Evolutionary conservation across 192 early-diverging fungal species (phyloP).

Genomic region (Umbelopsis ramanniana): DNA sequence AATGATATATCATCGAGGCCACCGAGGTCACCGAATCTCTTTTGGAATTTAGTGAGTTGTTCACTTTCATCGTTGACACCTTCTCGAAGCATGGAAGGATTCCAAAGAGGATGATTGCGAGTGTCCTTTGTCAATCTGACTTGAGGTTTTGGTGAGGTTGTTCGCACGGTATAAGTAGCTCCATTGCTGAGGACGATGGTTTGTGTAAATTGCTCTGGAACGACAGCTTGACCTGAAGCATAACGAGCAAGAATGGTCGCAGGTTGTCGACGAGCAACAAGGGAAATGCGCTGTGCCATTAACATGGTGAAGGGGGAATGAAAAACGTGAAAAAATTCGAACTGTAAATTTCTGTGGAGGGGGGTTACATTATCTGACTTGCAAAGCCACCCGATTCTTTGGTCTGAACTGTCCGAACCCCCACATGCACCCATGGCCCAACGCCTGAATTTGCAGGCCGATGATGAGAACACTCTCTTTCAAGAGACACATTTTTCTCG

Average conservation of each 20-base stretch:
- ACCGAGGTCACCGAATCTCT: constrained; percentile 73
- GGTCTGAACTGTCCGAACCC: not conserved
- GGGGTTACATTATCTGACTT: not conserved
- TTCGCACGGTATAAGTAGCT: constrained; percentile 78
- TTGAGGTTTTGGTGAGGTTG: constrained; percentile 84
- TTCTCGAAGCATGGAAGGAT: constrained; percentile 62
- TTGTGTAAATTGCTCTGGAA: constrained; percentile 80
- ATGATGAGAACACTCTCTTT: constrained; percentile 34
- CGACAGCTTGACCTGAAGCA: constrained; percentile 21
- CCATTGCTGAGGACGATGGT: constrained; percentile 90
- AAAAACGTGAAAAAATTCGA: constrained; percentile 1
- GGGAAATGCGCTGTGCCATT: constrained; percentile 6
- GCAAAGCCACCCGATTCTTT: constrained; percentile 19
- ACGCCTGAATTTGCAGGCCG: constrained; percentile 23
- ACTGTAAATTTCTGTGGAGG: not conserved
- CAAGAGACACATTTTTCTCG: constrained; percentile 40
- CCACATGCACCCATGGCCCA: constrained; percentile 12
- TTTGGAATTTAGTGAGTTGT: constrained; percentile 81
- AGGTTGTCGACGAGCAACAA: constrained; percentile 1
- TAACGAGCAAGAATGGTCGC: not conserved
- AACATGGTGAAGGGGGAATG: constrained; percentile 11
- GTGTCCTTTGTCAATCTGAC: constrained; percentile 90
- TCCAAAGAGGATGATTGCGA: constrained; percentile 94
- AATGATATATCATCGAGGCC: constrained; percentile 52
- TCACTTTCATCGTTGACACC: constrained; percentile 78